A percentile compares a stretch with the other conserved stretches of the same genome.
Conservation (phyloP, 148 eudicot species). For the Chenopodium quinoa region DNA sequence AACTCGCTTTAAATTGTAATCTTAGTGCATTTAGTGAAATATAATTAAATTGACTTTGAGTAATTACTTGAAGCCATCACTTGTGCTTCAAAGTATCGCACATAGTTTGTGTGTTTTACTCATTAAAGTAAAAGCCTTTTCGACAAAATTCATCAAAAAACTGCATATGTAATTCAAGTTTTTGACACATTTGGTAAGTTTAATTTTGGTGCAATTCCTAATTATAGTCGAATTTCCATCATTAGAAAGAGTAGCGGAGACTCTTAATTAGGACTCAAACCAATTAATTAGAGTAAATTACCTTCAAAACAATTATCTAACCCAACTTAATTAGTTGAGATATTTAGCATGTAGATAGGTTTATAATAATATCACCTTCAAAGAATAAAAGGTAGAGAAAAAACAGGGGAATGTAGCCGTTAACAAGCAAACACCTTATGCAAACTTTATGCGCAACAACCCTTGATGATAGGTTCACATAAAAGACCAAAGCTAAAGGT, state of each 20-base stretch:
- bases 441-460: conserved; percentile 7
- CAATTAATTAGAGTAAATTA: neutral
- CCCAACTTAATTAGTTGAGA: neutral
- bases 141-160: no score
- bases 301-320: neutral
- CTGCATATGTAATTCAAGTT: neutral
- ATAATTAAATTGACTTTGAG: no score
- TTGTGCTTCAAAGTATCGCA: neutral
- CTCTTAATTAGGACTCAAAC: neutral
- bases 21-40: no score
- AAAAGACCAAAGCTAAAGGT: conserved; percentile 20
- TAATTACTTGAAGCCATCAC: no score
- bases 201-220: neutral
- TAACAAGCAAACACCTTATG: conserved; percentile 20
- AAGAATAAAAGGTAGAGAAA: neutral
- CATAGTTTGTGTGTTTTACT: neutral
- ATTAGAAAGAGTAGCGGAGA: neutral
- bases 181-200: neutral
- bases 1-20: no score
- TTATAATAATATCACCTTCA: no score
- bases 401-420: conserved; percentile 16
- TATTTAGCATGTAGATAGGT: neutral
- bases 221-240: neutral
- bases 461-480: neutral
- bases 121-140: no score